Conservation (phyloP, 306 rosid species). For the Casuarina equisetifolia region DNA sequence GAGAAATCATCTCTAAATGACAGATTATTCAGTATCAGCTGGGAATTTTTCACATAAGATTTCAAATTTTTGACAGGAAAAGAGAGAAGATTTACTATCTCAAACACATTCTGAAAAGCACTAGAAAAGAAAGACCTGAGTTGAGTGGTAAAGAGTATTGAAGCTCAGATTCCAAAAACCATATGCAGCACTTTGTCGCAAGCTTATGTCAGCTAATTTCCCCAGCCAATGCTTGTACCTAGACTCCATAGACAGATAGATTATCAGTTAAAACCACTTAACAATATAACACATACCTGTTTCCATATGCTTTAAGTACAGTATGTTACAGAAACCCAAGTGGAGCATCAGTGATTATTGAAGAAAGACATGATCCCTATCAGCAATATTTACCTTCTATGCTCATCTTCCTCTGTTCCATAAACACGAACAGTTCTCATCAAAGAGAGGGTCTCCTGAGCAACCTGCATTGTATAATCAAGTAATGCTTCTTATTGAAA, state of each 20-base stretch:
- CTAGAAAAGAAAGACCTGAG: constrained; percentile 59
- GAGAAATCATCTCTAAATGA: not conserved
- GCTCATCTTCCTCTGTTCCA: constrained; percentile 86
- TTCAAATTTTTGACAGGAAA: constrained; percentile 14
- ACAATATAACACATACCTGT: constrained; percentile 8
- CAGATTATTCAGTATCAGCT: constrained; percentile 6
- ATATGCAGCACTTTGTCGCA: constrained; percentile 87
- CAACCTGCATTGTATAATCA: constrained; percentile 55
- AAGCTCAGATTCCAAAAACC: constrained; percentile 87
- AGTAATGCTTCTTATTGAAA: constrained; percentile 7
- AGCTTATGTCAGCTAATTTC: constrained; percentile 79
- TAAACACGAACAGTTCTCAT: constrained; percentile 91
- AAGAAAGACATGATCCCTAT: not conserved
- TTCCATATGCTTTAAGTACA: constrained; percentile 11
- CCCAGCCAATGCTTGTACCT: constrained; percentile 85
- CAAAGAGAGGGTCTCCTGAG: constrained; percentile 92
- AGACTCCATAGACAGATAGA: constrained; percentile 21
- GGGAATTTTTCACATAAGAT: not conserved
- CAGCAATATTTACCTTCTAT: constrained; percentile 60
- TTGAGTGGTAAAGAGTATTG: constrained; percentile 86
- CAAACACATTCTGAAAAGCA: constrained; percentile 2
- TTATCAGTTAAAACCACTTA: constrained; percentile 23
- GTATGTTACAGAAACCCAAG: not conserved
- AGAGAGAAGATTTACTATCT: not conserved
- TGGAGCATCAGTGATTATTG: not conserved